phyloP scores from a whole-genome alignment of 352 stramenopile genomes.

The Elongisporangium prolatum region DNA sequence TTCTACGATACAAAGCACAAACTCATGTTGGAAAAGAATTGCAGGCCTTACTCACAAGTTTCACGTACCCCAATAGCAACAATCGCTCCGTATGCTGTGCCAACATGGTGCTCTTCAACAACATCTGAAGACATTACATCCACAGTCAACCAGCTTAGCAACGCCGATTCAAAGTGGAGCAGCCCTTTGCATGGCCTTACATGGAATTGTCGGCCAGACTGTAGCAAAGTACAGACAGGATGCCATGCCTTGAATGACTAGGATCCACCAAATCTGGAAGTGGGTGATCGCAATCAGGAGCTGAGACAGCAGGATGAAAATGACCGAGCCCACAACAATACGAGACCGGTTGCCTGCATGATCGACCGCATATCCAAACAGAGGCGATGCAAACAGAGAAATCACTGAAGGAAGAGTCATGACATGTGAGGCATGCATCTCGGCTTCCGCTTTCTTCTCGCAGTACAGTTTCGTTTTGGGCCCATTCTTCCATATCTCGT shows the following conservation, averaged over 20 bases:
- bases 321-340: slow-evolving; percentile 44
- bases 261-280: slow-evolving; percentile 44
- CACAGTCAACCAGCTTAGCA: neutral
- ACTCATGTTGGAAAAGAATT: neutral
- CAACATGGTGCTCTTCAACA: slow-evolving; percentile 62
- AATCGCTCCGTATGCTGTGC: slow-evolving; percentile 80
- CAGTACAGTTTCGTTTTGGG: slow-evolving; percentile 27
- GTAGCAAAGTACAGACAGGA: slow-evolving; percentile 80
- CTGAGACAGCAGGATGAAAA: slow-evolving; percentile 57
- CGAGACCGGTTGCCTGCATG: slow-evolving; percentile 47
- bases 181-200: slow-evolving; percentile 12
- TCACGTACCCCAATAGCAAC: slow-evolving; percentile 45
- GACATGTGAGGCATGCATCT: slow-evolving; percentile 32
- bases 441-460: slow-evolving; percentile 32
- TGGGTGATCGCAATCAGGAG: slow-evolving; percentile 42
- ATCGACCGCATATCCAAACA: slow-evolving; percentile 78
- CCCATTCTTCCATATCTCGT: slow-evolving; percentile 32
- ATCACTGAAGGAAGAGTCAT: slow-evolving; percentile 84
- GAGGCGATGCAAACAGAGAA: slow-evolving; percentile 56
- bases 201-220: slow-evolving; percentile 81
- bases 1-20: slow-evolving; percentile 20
- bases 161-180: neutral
- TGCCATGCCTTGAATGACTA: slow-evolving; percentile 71
- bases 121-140: slow-evolving; percentile 30
- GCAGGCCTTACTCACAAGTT: neutral